Conservation (phyloP, 164 flowering plant species). For the Vitis vinifera region ASM3070453v1 NC_081806.1:4497001-4497500, state of each 20-base stretch:
- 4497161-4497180: too few species aligned
- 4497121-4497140: too few species aligned
- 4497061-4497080: too few species aligned
- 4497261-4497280: neutral
- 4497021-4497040: too few species aligned
- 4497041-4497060: too few species aligned
- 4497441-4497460: slow-evolving; percentile 14
- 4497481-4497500: slow-evolving; percentile 9
- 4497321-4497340: neutral
- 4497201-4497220: too few species aligned
- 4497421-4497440: neutral
- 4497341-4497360: slow-evolving; percentile 14
- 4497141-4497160: too few species aligned
- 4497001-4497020: too few species aligned
- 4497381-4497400: slow-evolving; percentile 16
- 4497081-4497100: too few species aligned
- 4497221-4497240: too few species aligned
- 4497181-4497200: too few species aligned
- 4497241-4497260: neutral
- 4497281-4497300: neutral
- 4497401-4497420: slow-evolving; percentile 19
- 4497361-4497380: slow-evolving; percentile 15
- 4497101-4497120: too few species aligned
- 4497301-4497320: neutral
- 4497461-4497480: slow-evolving; percentile 9